A percentile compares a stretch with the other conserved stretches of the same genome.
phyloP scores from a whole-genome alignment of 345 rosid genomes.

The Boechera stricta region DNA sequence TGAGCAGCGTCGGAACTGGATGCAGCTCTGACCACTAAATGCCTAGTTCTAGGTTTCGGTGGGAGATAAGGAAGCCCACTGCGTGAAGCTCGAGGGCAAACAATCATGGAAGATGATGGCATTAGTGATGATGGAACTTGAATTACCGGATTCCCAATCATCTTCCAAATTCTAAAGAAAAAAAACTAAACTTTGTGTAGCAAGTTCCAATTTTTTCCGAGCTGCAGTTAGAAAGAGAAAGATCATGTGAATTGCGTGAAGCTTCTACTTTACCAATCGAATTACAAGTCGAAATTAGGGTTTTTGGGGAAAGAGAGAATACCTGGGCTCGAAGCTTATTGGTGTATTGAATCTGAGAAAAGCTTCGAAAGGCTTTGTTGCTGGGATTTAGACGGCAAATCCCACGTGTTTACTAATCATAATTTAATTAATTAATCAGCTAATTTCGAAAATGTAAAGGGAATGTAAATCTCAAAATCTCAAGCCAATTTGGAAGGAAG shows the following conservation, averaged over 20 bases:
- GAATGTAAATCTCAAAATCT: not conserved
- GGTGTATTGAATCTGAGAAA: slow-evolving; percentile 44
- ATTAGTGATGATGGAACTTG: slow-evolving; percentile 54
- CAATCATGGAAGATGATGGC: slow-evolving; percentile 52
- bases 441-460: slow-evolving; percentile 15
- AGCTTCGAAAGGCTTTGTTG: slow-evolving; percentile 24
- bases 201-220: slow-evolving; percentile 29
- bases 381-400: slow-evolving; percentile 34
- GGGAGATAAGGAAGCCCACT: slow-evolving; percentile 61
- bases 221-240: slow-evolving; percentile 20
- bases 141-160: slow-evolving; percentile 58
- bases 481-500: not conserved
- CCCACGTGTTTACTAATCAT: slow-evolving; percentile 27
- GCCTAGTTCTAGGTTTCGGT: slow-evolving; percentile 53
- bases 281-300: slow-evolving; percentile 26
- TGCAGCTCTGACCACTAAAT: slow-evolving; percentile 51
- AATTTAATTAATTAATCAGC: slow-evolving; percentile 1
- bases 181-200: slow-evolving; percentile 23
- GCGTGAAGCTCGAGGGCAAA: slow-evolving; percentile 44
- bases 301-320: not conserved
- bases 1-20: slow-evolving; percentile 59
- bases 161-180: slow-evolving; percentile 31
- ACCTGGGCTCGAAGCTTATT: slow-evolving; percentile 41
- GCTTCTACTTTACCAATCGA: slow-evolving; percentile 19
- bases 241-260: slow-evolving; percentile 39